Percentiles rank a stretch among this genome's conserved stretches.
These are phyloP conservation scores for Aspergillus chevalieri DNA, from an alignment of 2,329 filamentous ascomycete genomes.

Conservation along the genomic window DNA sequence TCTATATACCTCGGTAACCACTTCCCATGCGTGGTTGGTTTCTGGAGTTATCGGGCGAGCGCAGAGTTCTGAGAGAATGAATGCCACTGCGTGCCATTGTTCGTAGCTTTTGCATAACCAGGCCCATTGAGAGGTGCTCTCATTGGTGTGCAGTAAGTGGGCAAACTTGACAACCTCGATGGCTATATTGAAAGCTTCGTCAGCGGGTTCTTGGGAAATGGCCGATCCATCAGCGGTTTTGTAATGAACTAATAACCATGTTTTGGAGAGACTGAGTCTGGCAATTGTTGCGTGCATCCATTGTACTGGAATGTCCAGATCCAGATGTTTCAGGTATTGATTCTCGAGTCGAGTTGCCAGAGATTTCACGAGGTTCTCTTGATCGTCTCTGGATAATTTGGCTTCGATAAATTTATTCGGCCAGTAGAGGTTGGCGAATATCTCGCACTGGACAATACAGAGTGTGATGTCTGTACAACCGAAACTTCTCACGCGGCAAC, in stretches of 20 bases:
- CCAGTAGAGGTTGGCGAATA: slow-evolving; percentile 27
- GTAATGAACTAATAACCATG: slow-evolving; percentile 13
- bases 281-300: slow-evolving; percentile 9
- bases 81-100: slow-evolving; percentile 59
- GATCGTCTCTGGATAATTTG: not conserved
- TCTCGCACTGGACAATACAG: slow-evolving; percentile 46
- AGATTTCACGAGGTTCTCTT: slow-evolving; percentile 4
- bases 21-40: slow-evolving; percentile 53
- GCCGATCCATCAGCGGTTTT: slow-evolving; percentile 1
- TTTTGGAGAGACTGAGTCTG: slow-evolving; percentile 11
- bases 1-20: slow-evolving; percentile 40
- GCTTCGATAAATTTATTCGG: too few relatives aligned
- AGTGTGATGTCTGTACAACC: slow-evolving; percentile 49
- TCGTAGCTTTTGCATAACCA: slow-evolving; percentile 58
- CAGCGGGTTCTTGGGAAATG: not conserved
- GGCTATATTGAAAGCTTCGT: slow-evolving; percentile 57
- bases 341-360: slow-evolving; percentile 16
- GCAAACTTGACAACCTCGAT: slow-evolving; percentile 67
- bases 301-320: slow-evolving; percentile 6
- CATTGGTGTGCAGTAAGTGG: slow-evolving; percentile 56
- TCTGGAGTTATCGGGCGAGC: slow-evolving; percentile 48
- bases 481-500: slow-evolving; percentile 28
- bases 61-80: slow-evolving; percentile 55
- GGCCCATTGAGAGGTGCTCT: slow-evolving; percentile 51
- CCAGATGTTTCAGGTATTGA: slow-evolving; percentile 2